Percentiles rank a stretch among this genome's conserved stretches.
Conservation (phyloP, 257 asterid species). For the Nicotiana attenuata region DNA sequence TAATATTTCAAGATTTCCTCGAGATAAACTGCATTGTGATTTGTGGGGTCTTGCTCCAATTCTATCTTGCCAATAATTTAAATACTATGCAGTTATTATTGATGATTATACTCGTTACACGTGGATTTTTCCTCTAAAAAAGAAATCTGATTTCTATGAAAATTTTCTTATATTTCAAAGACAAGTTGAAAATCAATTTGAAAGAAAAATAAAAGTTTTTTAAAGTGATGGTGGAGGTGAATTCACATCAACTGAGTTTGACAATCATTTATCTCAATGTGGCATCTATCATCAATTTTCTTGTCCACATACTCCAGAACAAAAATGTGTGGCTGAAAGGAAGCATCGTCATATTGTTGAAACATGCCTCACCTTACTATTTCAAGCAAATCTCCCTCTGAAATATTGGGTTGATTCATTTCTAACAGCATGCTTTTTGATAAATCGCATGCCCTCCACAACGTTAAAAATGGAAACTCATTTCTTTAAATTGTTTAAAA, state of each 20-base stretch:
- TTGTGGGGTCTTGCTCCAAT: too few relatives aligned
- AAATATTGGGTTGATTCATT: conserved; percentile 8
- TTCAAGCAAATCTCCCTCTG: background rate
- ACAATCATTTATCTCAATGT: background rate
- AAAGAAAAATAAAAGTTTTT: background rate
- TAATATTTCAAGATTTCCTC: background rate
- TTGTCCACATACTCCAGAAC: too few relatives aligned
- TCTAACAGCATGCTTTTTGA: background rate
- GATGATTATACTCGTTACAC: conserved; percentile 3
- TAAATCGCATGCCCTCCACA: background rate
- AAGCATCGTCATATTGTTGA: background rate
- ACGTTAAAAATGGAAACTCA: background rate
- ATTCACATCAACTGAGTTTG: background rate
- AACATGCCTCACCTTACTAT: background rate
- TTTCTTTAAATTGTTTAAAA: background rate
- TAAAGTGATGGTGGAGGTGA: background rate
- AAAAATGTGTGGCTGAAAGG: background rate
- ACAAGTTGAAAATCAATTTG: background rate
- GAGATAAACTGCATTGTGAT: background rate
- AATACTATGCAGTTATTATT: background rate
- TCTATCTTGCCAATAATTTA: too few relatives aligned
- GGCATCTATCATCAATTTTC: too few relatives aligned
- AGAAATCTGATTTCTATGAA: conserved; percentile 1
- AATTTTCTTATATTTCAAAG: conserved; percentile 9
- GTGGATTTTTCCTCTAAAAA: background rate